Percentiles rank a stretch among this genome's conserved stretches.
phyloP scores from a whole-genome alignment of 768 basidiomycete genomes.

The Amanita pallidorosea region DNA sequence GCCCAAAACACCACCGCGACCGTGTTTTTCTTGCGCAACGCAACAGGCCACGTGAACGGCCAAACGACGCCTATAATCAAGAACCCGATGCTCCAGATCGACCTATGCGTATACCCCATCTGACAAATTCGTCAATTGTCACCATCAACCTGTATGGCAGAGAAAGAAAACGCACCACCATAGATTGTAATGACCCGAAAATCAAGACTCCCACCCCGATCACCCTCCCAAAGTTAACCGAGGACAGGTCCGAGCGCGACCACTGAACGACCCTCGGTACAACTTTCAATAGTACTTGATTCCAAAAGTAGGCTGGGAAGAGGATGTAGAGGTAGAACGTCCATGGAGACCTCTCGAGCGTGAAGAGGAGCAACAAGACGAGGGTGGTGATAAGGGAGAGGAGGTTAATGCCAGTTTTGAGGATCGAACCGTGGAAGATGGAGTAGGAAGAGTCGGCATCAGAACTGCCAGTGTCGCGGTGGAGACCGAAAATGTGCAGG shows the following conservation, averaged over 20 bases:
- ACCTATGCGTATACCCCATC: slow-evolving; percentile 63
- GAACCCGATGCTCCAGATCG: slow-evolving; percentile 64
- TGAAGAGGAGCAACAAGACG: slow-evolving; percentile 40
- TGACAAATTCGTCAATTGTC: slow-evolving; percentile 13
- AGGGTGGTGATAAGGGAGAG: slow-evolving; percentile 16
- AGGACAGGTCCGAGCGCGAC: neutral
- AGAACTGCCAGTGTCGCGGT: slow-evolving; percentile 9
- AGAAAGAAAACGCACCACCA: slow-evolving; percentile 48
- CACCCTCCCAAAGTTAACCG: slow-evolving; percentile 1
- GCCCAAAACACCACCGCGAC: slow-evolving; percentile 31
- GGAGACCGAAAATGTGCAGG: slow-evolving; percentile 40
- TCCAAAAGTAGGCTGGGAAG: slow-evolving; percentile 77
- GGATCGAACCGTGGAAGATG: neutral
- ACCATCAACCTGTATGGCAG: neutral
- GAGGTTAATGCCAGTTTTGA: slow-evolving; percentile 6
- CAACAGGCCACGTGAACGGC: slow-evolving; percentile 48
- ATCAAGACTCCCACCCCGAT: slow-evolving; percentile 17
- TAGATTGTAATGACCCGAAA: slow-evolving; percentile 41
- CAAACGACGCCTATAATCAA: slow-evolving; percentile 49
- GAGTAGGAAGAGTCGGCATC: neutral
- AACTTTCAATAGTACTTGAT: slow-evolving; percentile 30
- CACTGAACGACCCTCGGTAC: slow-evolving; percentile 9
- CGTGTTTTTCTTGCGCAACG: slow-evolving; percentile 15
- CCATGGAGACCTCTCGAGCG: slow-evolving; percentile 54
- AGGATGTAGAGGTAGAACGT: slow-evolving; percentile 66